Conservation (phyloP, 257 asterid species). For the Nicotiana otophora region DNA sequence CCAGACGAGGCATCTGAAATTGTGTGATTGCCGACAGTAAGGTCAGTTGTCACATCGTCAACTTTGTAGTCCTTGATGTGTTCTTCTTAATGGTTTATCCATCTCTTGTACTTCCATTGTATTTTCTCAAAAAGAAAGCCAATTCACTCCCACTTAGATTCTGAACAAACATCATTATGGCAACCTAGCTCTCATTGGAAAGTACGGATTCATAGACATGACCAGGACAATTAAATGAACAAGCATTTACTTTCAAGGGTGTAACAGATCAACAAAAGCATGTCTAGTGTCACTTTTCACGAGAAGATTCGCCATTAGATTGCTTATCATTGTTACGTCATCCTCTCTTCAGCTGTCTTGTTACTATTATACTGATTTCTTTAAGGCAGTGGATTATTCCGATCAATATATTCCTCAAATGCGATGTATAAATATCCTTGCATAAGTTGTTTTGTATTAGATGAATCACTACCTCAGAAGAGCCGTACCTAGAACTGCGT, state of each 20-base stretch:
- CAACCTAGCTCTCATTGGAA: neutral
- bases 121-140: neutral
- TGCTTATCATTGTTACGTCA: too few species aligned
- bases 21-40: neutral
- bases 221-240: neutral
- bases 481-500: neutral
- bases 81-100: neutral
- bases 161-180: neutral
- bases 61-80: neutral
- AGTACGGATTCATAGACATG: neutral
- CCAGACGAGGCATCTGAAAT: constrained; percentile 1
- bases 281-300: neutral
- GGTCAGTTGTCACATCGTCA: neutral
- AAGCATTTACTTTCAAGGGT: neutral
- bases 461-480: neutral
- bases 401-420: neutral
- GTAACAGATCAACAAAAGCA: neutral
- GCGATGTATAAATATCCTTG: neutral
- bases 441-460: neutral
- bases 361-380: too few species aligned
- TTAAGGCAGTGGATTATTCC: too few species aligned
- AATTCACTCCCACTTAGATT: neutral
- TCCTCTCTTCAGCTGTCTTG: too few species aligned
- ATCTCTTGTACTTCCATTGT: neutral
- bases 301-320: neutral